Evolutionary conservation across 2,329 filamentous ascomycete genomes (phyloP), one percentile per base, ranked within the genome.

Genomic region (Hypomyces rosellus): DNA sequence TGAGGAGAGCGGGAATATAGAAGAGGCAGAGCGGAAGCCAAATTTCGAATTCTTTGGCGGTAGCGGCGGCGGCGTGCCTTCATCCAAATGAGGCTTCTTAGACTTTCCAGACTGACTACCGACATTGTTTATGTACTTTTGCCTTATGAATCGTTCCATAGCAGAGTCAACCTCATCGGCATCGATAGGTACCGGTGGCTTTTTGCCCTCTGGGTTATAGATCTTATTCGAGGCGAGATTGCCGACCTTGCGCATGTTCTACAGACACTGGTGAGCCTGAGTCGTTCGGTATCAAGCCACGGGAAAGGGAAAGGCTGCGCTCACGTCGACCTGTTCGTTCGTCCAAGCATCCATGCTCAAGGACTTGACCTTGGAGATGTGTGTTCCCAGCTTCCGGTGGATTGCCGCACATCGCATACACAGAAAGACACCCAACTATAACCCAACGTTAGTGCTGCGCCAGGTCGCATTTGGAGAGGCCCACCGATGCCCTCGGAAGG

Each of bases 321-420:
- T 71, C 75, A 96, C 91, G 72, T 99, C 93, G 56, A 99, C 91
- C 72, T 99, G 93, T 54, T 97, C 93, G 63, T 86, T 85, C 45
- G 88, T 84, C 93, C 93, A 99, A 59, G 86, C 93, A 71, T 99
- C 93, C 91, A 99, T 97, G 69, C 88, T 97, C 72, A 99, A 71
- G 36, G 91, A 97, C 71, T 99, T 99, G 74, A 99, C 90, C 69
- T 99, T 99, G 58, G 91, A 96, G 56, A 99, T 89, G 69, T 99
- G 93, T 38, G 93, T 97, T 54, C 93, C 93, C 63, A 99, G 77
- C 72, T 97, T 97, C 64, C 93, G 88, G 74, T 99, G 93, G 63
- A 97, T 81, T 49, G 90, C 82, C 48, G 91, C 93, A 76, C 93
- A 99, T 66, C 93, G 89, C 88, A 99, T 95, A 73, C 93, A 99